Evolutionary conservation across 2,329 filamentous ascomycete species (phyloP).

Genomic region (Eutypella sp.): DNA sequence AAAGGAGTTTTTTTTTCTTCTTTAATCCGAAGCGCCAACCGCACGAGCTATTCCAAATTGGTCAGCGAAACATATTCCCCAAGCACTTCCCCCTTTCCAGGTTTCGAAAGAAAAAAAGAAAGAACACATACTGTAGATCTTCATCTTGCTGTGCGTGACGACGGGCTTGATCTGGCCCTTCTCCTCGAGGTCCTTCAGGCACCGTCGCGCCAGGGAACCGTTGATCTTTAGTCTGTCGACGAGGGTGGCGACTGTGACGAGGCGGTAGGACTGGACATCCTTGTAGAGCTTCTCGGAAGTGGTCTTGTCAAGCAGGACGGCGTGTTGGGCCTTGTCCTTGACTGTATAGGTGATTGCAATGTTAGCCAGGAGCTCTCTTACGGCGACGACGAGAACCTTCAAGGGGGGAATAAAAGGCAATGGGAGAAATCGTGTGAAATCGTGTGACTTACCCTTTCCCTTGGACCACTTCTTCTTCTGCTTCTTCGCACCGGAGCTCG

Average conservation of each 20-base stretch:
- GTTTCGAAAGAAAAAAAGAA: too few relatives aligned
- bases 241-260: slow-evolving; percentile 96
- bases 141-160: slow-evolving; percentile 92
- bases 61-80: slow-evolving; percentile 1
- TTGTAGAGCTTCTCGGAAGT: slow-evolving; percentile 99
- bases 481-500: slow-evolving; percentile 64
- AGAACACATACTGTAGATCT: slow-evolving; percentile 78
- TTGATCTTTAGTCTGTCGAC: slow-evolving; percentile 99
- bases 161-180: slow-evolving; percentile 98
- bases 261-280: slow-evolving; percentile 99
- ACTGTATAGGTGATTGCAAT: slow-evolving; percentile 42
- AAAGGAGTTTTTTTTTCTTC: too few relatives aligned
- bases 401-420: too few relatives aligned
- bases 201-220: slow-evolving; percentile 88
- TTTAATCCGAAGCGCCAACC: slow-evolving; percentile 29
- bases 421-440: slow-evolving; percentile 14
- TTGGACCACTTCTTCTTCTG: slow-evolving; percentile 76
- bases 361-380: slow-evolving; percentile 14
- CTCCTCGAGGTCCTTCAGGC: slow-evolving; percentile 90
- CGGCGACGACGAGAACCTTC: too few relatives aligned
- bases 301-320: slow-evolving; percentile 96
- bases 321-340: slow-evolving; percentile 99
- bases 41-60: slow-evolving; percentile 22
- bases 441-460: slow-evolving; percentile 73
- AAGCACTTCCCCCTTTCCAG: slow-evolving; percentile 2